phyloP scores from a whole-genome alignment of 768 basidiomycete genomes.

The Boletus subparvulus region DNA sequence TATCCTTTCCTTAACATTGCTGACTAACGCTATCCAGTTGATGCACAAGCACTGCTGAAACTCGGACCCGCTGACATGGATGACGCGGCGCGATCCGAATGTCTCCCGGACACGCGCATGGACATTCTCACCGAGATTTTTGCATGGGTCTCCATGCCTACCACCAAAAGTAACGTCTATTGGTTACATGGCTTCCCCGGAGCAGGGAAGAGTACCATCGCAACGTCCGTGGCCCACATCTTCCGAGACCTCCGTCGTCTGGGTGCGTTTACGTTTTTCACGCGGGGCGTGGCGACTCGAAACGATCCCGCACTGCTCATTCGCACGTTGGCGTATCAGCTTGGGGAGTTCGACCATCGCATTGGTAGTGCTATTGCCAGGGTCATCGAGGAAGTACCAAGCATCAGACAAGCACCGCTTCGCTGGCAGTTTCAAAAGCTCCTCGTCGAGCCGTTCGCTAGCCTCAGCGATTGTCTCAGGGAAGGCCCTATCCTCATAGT shows the following conservation, averaged over 20 bases:
- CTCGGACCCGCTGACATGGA: slow-evolving; percentile 33
- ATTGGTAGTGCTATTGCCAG: slow-evolving; percentile 26
- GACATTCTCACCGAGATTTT: slow-evolving; percentile 29
- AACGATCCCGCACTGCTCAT: slow-evolving; percentile 32
- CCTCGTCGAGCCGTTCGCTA: slow-evolving; percentile 32
- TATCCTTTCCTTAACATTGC: not conserved
- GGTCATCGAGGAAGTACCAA: slow-evolving; percentile 28
- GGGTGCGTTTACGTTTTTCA: slow-evolving; percentile 38
- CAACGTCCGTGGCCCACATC: slow-evolving; percentile 36
- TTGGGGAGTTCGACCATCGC: slow-evolving; percentile 33
- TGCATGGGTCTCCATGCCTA: slow-evolving; percentile 26
- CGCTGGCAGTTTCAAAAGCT: slow-evolving; percentile 35
- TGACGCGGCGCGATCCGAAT: slow-evolving; percentile 22
- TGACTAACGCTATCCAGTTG: slow-evolving; percentile 12
- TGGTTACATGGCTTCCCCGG: slow-evolving; percentile 39
- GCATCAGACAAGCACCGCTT: slow-evolving; percentile 29
- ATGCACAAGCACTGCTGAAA: slow-evolving; percentile 21
- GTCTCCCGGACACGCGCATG: slow-evolving; percentile 33
- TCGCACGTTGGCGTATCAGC: slow-evolving; percentile 36
- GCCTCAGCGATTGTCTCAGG: slow-evolving; percentile 13
- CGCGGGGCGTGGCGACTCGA: slow-evolving; percentile 29
- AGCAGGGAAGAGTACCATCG: slow-evolving; percentile 37
- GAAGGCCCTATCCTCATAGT: slow-evolving; percentile 32
- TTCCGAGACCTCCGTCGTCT: slow-evolving; percentile 34
- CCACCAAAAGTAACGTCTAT: slow-evolving; percentile 21